Evolutionary conservation across 139 green algal species (phyloP), one percentile per base, ranked within the genome.

Genomic region (Picochlorum sp.): DNA sequence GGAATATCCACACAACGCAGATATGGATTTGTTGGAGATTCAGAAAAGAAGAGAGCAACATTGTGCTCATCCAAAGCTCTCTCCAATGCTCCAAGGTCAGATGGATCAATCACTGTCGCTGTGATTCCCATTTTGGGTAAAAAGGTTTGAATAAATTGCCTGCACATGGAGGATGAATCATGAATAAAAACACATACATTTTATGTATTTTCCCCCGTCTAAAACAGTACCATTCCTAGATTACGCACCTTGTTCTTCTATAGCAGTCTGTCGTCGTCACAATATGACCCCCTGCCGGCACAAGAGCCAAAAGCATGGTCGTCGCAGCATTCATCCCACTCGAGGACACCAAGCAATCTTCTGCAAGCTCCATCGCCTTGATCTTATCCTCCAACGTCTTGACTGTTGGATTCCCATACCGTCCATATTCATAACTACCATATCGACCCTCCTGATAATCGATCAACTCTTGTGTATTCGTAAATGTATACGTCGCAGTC

Each of bases 251-350:
- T 9, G 93, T 99, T 47, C 93, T 84, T 34, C 94, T 82, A 79
- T 99, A 99, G 82, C 94, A 99, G 78, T 99, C 94, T n/a, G 87
- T 97, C 30, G 94, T 99, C 34, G 93, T 98, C 7, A 99, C 83
- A 66, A 98, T 97, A 83, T 98, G 92, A 4, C 94, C 94, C 4
- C 88, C 87, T 18, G 85, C 77, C 0, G 92, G 94, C 18, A 98
- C 90, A 18, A 99, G 82, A n/a, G 94, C 85, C 50, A 99, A 80
- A 65, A 99, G 84, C 94, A 99, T 97, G 13, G 86, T 98, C n/a
- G 91, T 98, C 4, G 94, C 92, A 2, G 82, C 61, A 75, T 91
- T 95, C 94, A 99, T 99, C 67, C 94, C 94, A 3, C 81, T 91
- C 1, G 86, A 76, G 4, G 84, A 95, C 2, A 98, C 56, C 38